Evolutionary conservation across 2,329 filamentous ascomycete genomes (phyloP), one percentile per base, ranked within the genome.

Genomic region (Arachnomyces sp.): DNA sequence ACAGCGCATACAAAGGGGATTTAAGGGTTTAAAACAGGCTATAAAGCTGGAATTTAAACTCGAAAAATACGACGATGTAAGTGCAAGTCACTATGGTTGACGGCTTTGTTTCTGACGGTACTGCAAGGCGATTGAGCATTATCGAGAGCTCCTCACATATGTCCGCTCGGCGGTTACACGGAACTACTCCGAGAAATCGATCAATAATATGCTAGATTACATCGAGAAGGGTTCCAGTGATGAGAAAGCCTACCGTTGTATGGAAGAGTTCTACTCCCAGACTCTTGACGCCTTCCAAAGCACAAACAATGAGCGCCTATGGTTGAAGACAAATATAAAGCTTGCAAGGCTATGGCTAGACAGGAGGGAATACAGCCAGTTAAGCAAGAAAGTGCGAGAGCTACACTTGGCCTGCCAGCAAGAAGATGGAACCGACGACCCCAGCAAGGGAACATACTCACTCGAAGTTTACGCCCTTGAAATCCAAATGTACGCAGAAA

Each of bases 281-380:
- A 98, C 92, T 1, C 79, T 98, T 12, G 76, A 88, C 52, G 94
- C 90, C 43, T 96, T 98, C 67, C 89, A 96, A 63, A 92, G 80
- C 61, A 95, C 89, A 29, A 96, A 96, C 66, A 96, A 96, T 60
- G 92, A 98, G 67, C 79, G 92, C 47, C 70, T 98, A 40, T 96
- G 90, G 87, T 74, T 98, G 43, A 96, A 96, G 72, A 98, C 92
- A 3, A 96, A 94, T 61, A 93, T 95, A 61, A 98, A 98, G 70
- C 77, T 96, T 15, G 86, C 87, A 30, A 87, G 89, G 58, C 74
- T 98, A 12, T 86, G 90, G 66, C 74, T 98, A 18, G 90, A 94
- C 52, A 82, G 88, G 48, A 93, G 92, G 59, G 84, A 95, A 59
- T 96, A 95, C 61, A 64, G 68, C 4, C 76, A 82, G 9, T 75